Evolutionary conservation across 2,329 filamentous ascomycete genomes (phyloP).

Genomic region (Scleromitrula shiraiana): DNA sequence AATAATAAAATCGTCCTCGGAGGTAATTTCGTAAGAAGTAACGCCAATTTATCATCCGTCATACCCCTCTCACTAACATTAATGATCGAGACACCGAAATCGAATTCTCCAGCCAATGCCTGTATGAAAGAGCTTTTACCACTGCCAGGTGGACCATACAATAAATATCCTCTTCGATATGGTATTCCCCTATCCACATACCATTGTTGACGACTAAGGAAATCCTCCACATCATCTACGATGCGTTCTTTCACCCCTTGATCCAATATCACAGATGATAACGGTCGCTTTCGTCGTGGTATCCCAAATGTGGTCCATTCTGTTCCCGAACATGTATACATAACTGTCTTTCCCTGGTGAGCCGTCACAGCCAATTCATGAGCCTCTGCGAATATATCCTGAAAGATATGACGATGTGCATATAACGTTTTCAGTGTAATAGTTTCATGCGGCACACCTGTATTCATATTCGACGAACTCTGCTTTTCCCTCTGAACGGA

Average conservation of each 20-base stretch:
- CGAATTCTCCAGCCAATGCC: conserved; percentile 67
- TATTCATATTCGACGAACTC: conserved; percentile 69
- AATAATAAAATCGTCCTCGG: conserved; percentile 46
- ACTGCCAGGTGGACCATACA: conserved; percentile 68
- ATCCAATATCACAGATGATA: conserved; percentile 82
- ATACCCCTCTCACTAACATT: conserved; percentile 39
- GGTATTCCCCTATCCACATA: conserved; percentile 71
- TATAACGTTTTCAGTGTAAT: conserved; percentile 89
- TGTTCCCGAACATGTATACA: conserved; percentile 78
- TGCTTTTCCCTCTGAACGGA: conserved; percentile 82
- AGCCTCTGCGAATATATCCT: conserved; percentile 81
- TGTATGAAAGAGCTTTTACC: conserved; percentile 93
- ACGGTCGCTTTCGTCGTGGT: conserved; percentile 74
- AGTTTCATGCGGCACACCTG: conserved; percentile 88
- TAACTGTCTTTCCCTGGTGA: conserved; percentile 85
- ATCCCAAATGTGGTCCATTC: conserved; percentile 82
- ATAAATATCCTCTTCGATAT: conserved; percentile 68
- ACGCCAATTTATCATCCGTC: conserved; percentile 52
- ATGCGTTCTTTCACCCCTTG: conserved; percentile 57
- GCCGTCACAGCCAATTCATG: conserved; percentile 70
- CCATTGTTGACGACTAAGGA: conserved; percentile 70
- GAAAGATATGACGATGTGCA: conserved; percentile 80
- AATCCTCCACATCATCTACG: conserved; percentile 43
- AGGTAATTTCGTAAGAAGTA: conserved; percentile 43
- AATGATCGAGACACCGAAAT: conserved; percentile 45